Percentiles rank a stretch among this genome's conserved stretches.
Evolutionary conservation across 139 green algal species (phyloP).

Genomic region (Closterium sp.): DNA sequence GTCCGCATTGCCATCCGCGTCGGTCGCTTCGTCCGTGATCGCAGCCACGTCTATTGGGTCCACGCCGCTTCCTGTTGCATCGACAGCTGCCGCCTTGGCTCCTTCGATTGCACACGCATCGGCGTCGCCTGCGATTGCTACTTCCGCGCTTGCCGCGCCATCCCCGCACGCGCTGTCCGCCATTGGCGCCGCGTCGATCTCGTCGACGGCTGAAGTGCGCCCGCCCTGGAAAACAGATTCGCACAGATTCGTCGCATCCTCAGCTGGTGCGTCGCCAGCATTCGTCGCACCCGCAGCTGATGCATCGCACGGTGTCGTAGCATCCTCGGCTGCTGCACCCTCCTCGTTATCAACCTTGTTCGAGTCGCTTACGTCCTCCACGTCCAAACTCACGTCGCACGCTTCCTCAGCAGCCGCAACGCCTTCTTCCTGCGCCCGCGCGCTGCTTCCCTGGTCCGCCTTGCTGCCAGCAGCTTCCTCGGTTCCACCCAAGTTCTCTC

Average conservation of each 20-base stretch:
- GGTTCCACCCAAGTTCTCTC: background rate
- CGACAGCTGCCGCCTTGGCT: too few relatives aligned
- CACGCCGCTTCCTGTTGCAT: background rate
- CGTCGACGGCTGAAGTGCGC: too few relatives aligned
- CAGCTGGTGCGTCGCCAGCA: too few relatives aligned
- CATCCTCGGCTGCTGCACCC: too few relatives aligned
- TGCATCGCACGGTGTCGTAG: too few relatives aligned
- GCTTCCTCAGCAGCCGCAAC: background rate
- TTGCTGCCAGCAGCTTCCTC: background rate
- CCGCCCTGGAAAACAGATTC: background rate
- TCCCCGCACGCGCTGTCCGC: too few relatives aligned
- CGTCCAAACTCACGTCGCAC: slow-evolving; percentile 41
- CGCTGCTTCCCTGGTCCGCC: background rate
- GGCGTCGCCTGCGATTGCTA: background rate
- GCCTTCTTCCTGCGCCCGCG: background rate
- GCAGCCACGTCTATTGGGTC: too few relatives aligned
- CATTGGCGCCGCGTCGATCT: too few relatives aligned
- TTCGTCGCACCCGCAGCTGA: too few relatives aligned
- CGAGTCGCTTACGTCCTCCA: slow-evolving; percentile 55
- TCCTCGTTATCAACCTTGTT: background rate
- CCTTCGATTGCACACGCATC: background rate
- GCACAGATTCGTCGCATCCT: too few relatives aligned
- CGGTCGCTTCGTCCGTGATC: too few relatives aligned
- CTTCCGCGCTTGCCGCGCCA: background rate
- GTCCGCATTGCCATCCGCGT: too few relatives aligned